Base-by-base conservation (phyloP, 495 filamentous ascomycete genomes). In the Cercophora sp. region DNA sequence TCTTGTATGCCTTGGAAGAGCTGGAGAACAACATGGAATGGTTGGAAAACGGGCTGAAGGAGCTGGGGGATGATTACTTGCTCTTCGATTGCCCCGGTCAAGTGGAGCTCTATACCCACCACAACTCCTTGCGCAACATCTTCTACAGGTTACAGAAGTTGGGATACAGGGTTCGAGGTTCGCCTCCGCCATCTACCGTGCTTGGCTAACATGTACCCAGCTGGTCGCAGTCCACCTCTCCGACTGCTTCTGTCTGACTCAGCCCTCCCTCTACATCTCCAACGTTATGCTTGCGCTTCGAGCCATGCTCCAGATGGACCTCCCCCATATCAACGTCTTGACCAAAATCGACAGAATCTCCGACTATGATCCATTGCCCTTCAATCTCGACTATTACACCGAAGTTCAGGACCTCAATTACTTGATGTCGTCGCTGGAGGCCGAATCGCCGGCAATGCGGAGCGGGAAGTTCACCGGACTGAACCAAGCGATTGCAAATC, bases 21-120 rank as follows among this genome's bases (percentile, higher is more conserved):
- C 77, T 98, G 36, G 93, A 96, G 65, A 74, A 88, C 56, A 96
- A 96, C 58, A 80, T 89, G 39, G 89, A 92, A 51, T 98, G 89
- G 87, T 68, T 97, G 8, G 88, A 93, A 62, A 75, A 85, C 26
- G 87, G 88, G 13, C 58, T 95, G 48, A 85, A 84, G 50, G 79
- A 81, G 61, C 67, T 95, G 16, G 86, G 81, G 53, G 91, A 96
- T 45, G 91, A 96, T 53, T 97, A 97, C 69, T 74, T 98, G 41
- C 68, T 98, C 3, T 96, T 98, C 46, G 93, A 98, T 70, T 96
- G 93, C 53, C 93, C 93, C 0, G 93, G 93, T 1, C 93, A 98
- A 63, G 93, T 96, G 9, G 93, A 98, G 72, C 78, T 98, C 0
- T 96, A 96, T 64, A 96, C 91, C 34, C 91, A 96, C 66, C 93